Evolutionary conservation across 345 rosid genomes (phyloP).

Genomic region (Kernera saxatilis): DNA sequence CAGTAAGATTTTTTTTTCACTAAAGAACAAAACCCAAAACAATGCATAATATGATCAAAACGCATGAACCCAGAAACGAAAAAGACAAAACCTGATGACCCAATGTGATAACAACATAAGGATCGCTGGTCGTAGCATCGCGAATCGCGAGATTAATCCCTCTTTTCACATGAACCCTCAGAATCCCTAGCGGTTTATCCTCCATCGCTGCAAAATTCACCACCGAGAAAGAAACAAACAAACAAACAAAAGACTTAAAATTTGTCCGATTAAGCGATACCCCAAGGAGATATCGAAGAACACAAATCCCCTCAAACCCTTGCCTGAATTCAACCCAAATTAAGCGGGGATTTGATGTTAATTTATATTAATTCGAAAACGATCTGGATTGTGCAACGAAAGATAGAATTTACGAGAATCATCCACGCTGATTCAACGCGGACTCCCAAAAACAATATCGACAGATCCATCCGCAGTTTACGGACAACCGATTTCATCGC

Average conservation of each 20-base stretch:
- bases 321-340: constrained; percentile 20
- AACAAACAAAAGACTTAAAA: background rate
- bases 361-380: constrained; percentile 1
- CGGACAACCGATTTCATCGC: constrained; percentile 25
- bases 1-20: background rate
- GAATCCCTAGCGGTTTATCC: constrained; percentile 35
- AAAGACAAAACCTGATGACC: constrained; percentile 37
- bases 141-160: constrained; percentile 47
- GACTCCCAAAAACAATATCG: constrained; percentile 12
- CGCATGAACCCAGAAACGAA: background rate
- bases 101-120: constrained; percentile 46
- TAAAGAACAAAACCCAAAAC: background rate
- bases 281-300: constrained; percentile 11
- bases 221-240: background rate
- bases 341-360: background rate
- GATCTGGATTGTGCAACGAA: background rate
- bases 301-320: constrained; percentile 5
- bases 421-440: constrained; percentile 6
- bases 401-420: background rate
- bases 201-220: constrained; percentile 35
- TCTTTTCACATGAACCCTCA: constrained; percentile 39
- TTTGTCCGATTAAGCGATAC: background rate
- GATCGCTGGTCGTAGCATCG: constrained; percentile 46
- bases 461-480: background rate
- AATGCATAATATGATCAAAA: background rate